Evolutionary conservation across 2,329 filamentous ascomycete genomes (phyloP).

Genomic region (Exophiala mesophila): DNA sequence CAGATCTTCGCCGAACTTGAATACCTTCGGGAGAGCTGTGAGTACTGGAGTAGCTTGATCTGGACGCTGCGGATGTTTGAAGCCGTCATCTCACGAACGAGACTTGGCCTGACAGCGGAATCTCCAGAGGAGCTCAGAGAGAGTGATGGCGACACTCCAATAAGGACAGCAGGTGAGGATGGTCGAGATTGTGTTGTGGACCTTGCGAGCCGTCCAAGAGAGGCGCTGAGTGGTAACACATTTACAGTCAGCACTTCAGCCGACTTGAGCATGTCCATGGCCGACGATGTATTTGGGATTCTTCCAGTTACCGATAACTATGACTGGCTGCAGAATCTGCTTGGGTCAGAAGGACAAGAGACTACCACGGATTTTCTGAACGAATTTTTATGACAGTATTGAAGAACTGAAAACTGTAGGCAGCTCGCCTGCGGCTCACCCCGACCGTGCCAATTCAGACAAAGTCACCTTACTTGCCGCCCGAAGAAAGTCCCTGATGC

Average conservation of each 20-base stretch:
- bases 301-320: slow-evolving; percentile 5
- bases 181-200: background rate
- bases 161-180: background rate
- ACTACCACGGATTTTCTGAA: no score
- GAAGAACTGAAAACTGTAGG: no score
- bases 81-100: slow-evolving; percentile 1
- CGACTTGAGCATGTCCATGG: background rate
- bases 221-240: background rate
- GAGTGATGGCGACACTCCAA: background rate
- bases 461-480: no score
- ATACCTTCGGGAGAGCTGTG: slow-evolving; percentile 6
- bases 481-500: no score
- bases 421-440: no score
- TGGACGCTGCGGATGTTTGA: slow-evolving; percentile 9
- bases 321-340: slow-evolving; percentile 3
- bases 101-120: background rate
- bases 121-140: background rate
- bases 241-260: background rate
- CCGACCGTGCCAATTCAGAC: no score
- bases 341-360: background rate
- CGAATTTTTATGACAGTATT: no score
- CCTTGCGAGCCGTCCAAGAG: no score
- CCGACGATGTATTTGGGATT: slow-evolving; percentile 7
- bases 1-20: slow-evolving; percentile 7
- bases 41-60: slow-evolving; percentile 7